These are phyloP conservation scores for Cladosporium sp. DNA, from an alignment of 2,329 filamentous ascomycete genomes.

Conservation along the genomic window DNA sequence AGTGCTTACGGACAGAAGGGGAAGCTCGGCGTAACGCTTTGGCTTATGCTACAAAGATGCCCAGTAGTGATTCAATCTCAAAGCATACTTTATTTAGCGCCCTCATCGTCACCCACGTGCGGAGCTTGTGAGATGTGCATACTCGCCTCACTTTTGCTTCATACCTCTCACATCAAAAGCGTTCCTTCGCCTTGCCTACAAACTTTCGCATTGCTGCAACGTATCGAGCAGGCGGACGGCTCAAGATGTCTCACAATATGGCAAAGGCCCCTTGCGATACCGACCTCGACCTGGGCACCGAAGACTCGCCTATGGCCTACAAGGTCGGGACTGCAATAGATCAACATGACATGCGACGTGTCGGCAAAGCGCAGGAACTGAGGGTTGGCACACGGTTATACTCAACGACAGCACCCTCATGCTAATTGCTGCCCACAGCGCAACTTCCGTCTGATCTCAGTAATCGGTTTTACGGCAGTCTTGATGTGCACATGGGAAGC, in stretches of 20 bases:
- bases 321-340: slow-evolving; percentile 4
- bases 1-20: background rate
- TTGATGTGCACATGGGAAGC: slow-evolving; percentile 28
- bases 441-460: slow-evolving; percentile 23
- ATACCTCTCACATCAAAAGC: background rate
- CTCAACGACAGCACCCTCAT: background rate
- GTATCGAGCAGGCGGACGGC: no score
- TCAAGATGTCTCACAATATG: background rate
- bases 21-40: background rate
- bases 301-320: slow-evolving; percentile 6
- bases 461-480: slow-evolving; percentile 24
- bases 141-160: background rate
- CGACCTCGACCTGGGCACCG: background rate
- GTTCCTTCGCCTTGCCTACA: background rate
- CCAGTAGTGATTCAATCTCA: background rate
- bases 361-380: slow-evolving; percentile 11
- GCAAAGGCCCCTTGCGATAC: background rate
- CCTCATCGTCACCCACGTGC: background rate
- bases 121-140: slow-evolving; percentile 5
- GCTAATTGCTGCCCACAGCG: slow-evolving; percentile 9
- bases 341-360: slow-evolving; percentile 11
- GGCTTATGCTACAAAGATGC: background rate
- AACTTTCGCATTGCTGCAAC: no score
- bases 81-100: background rate
- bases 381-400: background rate